Percentiles rank a stretch among this genome's conserved stretches.
Conservation (phyloP, 768 basidiomycete genomes). For the Lentinula aciculospora region DNA sequence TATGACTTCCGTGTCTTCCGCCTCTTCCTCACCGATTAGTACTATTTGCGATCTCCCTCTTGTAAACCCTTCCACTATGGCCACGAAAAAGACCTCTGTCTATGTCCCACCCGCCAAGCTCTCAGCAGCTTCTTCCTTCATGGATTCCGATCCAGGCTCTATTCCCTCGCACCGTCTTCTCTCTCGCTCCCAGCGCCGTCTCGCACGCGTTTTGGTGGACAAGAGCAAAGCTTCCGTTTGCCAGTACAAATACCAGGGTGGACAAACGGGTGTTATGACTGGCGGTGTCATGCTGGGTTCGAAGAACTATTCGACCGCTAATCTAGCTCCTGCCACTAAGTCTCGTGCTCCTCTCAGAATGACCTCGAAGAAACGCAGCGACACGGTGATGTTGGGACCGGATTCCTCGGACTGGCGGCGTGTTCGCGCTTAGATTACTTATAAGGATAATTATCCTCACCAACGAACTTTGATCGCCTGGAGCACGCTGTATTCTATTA, state of each 20-base stretch:
- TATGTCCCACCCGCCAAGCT: neutral
- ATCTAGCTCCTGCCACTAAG: neutral
- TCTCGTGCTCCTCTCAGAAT: neutral
- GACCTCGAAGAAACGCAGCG: neutral
- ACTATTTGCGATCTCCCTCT: no score
- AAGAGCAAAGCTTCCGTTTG: neutral
- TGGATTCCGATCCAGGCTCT: neutral
- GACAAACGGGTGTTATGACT: conserved; percentile 2
- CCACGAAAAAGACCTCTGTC: neutral
- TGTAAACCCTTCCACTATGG: no score
- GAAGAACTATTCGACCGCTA: neutral
- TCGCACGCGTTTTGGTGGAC: neutral
- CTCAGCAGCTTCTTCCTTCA: neutral
- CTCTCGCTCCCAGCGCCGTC: neutral
- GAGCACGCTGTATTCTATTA: neutral
- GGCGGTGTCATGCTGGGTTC: conserved; percentile 6
- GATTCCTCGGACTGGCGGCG: neutral
- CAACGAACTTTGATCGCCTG: neutral
- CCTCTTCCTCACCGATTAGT: neutral
- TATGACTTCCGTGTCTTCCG: conserved; percentile 3
- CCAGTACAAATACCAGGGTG: conserved; percentile 1
- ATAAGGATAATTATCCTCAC: neutral
- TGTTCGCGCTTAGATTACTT: neutral
- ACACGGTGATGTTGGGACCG: neutral
- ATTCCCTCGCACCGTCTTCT: neutral